phyloP scores from a whole-genome alignment of 768 basidiomycete species.

The Chalciporus piperatus region DNA sequence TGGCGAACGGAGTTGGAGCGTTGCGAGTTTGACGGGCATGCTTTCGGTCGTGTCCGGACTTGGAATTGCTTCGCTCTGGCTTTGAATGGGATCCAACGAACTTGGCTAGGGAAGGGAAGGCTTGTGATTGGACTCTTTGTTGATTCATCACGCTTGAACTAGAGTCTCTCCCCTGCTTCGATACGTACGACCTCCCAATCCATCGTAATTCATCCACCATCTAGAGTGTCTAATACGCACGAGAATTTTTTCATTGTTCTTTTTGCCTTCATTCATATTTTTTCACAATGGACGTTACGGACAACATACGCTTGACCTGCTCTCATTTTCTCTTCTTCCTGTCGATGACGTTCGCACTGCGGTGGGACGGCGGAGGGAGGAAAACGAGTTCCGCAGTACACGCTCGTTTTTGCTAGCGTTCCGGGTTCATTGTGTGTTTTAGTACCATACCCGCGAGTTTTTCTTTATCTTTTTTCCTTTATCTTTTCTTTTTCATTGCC shows the following conservation, averaged over 20 bases:
- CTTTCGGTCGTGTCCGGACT: constrained; percentile 15
- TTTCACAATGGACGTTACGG: constrained; percentile 25
- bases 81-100: constrained; percentile 17
- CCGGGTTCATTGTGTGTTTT: constrained; percentile 10
- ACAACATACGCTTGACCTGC: constrained; percentile 16
- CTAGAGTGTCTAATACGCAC: not conserved
- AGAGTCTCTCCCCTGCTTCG: not conserved
- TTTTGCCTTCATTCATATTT: not conserved
- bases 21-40: constrained; percentile 9
- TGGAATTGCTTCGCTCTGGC: constrained; percentile 22
- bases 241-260: not conserved
- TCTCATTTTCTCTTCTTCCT: not conserved
- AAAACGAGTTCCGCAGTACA: constrained; percentile 10
- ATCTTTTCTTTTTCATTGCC: not conserved
- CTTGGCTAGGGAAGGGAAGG: not conserved
- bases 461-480: no score
- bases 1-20: constrained; percentile 23
- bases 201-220: not conserved
- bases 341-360: not conserved
- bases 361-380: not conserved
- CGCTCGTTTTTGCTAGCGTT: constrained; percentile 16
- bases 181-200: not conserved
- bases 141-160: not conserved
- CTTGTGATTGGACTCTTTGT: not conserved
- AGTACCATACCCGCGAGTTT: constrained; percentile 12